Percentiles rank a stretch among this genome's conserved stretches.
phyloP scores from a whole-genome alignment of 129 eudicot species.

The Centrapalus pauciflorus region DNA sequence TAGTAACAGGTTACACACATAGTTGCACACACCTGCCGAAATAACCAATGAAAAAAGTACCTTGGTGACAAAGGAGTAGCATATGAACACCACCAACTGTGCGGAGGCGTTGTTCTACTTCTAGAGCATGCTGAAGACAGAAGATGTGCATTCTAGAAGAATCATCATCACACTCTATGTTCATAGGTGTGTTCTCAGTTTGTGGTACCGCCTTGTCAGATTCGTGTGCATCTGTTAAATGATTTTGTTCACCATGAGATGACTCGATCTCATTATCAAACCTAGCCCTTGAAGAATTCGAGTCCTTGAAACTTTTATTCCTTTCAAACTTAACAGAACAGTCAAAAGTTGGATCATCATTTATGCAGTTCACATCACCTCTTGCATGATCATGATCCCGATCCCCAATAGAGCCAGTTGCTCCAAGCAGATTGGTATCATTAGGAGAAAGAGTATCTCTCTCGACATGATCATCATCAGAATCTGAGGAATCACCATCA shows the following conservation, averaged over 20 bases:
- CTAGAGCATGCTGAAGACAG: slow-evolving; percentile 86
- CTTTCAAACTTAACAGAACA: slow-evolving; percentile 34
- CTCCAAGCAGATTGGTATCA: slow-evolving; percentile 17
- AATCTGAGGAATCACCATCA: slow-evolving; percentile 77
- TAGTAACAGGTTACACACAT: too few relatives aligned
- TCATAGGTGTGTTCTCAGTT: slow-evolving; percentile 13
- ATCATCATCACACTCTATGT: slow-evolving; percentile 63
- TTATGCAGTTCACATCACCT: slow-evolving; percentile 13
- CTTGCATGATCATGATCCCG: slow-evolving; percentile 2
- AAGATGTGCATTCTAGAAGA: slow-evolving; percentile 90
- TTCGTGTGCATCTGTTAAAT: slow-evolving; percentile 12
- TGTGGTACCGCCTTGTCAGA: slow-evolving; percentile 9
- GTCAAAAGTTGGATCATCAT: slow-evolving; percentile 26
- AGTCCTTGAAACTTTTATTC: slow-evolving; percentile 20
- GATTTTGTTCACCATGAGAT: slow-evolving; percentile 17
- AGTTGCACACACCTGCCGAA: too few relatives aligned
- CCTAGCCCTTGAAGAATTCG: slow-evolving; percentile 23
- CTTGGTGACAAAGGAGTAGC: slow-evolving; percentile 92
- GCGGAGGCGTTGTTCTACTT: slow-evolving; percentile 69
- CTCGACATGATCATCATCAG: slow-evolving; percentile 58
- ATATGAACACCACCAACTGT: slow-evolving; percentile 79
- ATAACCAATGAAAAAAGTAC: slow-evolving; percentile 33
- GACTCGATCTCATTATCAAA: slow-evolving; percentile 24
- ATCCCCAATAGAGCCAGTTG: slow-evolving; percentile 16
- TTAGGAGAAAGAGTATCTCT: slow-evolving; percentile 16